These are phyloP conservation scores for Claviceps sp. DNA, from an alignment of 2,329 filamentous ascomycete genomes.

Conservation along the genomic window DNA sequence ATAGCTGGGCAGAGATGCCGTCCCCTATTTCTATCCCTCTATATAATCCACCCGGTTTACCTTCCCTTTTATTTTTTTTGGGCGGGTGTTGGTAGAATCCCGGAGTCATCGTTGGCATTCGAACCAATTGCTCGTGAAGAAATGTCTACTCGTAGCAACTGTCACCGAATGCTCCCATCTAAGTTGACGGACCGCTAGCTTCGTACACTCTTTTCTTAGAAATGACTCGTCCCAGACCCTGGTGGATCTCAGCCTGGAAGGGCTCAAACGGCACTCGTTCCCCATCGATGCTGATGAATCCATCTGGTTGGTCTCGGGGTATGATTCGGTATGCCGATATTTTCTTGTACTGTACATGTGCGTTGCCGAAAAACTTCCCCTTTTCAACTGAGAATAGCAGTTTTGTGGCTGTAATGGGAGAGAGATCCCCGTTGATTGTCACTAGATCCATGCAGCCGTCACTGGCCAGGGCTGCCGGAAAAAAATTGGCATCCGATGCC, in stretches of 20 bases:
- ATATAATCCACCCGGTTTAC: neutral
- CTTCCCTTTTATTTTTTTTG: neutral
- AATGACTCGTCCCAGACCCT: conserved; percentile 69
- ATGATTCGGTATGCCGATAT: conserved; percentile 76
- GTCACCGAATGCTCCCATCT: conserved; percentile 9
- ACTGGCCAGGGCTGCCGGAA: conserved; percentile 64
- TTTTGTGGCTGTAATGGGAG: conserved; percentile 49
- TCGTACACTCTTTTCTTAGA: conserved; percentile 67
- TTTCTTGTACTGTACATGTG: conserved; percentile 69
- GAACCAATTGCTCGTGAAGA: neutral
- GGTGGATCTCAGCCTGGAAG: conserved; percentile 84
- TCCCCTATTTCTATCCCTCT: neutral
- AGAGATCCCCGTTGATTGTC: conserved; percentile 63
- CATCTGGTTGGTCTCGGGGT: conserved; percentile 55
- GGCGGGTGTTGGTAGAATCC: no score
- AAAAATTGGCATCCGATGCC: conserved; percentile 78
- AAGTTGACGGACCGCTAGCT: conserved; percentile 37
- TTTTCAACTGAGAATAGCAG: conserved; percentile 61
- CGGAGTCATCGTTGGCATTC: no score
- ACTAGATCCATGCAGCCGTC: conserved; percentile 83
- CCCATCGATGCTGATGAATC: conserved; percentile 89
- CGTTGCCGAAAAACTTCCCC: conserved; percentile 66
- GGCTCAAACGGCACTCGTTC: conserved; percentile 76
- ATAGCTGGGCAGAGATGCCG: neutral
- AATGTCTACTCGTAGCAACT: neutral